Percentiles rank a stretch among this genome's conserved stretches.
Evolutionary conservation across 768 basidiomycete genomes (phyloP).

Genomic region (Boletellus ananiceps): DNA sequence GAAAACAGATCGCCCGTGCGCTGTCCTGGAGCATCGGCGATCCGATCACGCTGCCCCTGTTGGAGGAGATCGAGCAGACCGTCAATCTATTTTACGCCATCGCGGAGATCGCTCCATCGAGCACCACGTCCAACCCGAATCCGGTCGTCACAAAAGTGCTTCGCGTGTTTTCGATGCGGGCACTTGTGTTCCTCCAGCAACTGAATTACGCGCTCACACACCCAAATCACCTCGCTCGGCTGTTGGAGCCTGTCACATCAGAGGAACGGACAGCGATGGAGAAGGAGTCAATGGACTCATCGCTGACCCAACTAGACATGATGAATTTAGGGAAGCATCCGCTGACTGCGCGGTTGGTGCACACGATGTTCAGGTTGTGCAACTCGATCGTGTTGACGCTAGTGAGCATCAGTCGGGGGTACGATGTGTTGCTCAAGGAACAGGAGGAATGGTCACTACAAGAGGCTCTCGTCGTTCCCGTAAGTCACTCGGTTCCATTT

Average conservation of each 20-base stretch:
- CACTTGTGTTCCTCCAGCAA: constrained; percentile 75
- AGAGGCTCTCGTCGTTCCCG: constrained; percentile 68
- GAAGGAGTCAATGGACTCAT: constrained; percentile 43
- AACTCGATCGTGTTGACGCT: constrained; percentile 68
- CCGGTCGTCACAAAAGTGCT: constrained; percentile 61
- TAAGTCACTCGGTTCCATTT: constrained; percentile 34
- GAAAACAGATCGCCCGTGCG: constrained; percentile 71
- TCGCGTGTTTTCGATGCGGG: constrained; percentile 61
- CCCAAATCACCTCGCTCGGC: constrained; percentile 79
- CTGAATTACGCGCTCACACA: constrained; percentile 89
- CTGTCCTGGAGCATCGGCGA: constrained; percentile 82
- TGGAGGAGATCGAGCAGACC: constrained; percentile 82
- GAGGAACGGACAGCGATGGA: constrained; percentile 72
- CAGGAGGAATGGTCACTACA: constrained; percentile 69
- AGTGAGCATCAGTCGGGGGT: constrained; percentile 64
- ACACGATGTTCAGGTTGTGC: constrained; percentile 66
- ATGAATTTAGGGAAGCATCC: constrained; percentile 67
- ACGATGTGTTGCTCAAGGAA: constrained; percentile 57
- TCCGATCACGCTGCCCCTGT: constrained; percentile 64
- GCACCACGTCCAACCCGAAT: constrained; percentile 14
- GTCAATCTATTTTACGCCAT: constrained; percentile 76
- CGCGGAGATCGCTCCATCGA: constrained; percentile 41
- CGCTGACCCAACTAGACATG: constrained; percentile 39
- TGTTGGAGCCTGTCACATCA: constrained; percentile 72
- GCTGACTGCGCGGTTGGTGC: constrained; percentile 64